Conservation (phyloP, 805 yeast species). For the Yamadazyma scolyti region DNA sequence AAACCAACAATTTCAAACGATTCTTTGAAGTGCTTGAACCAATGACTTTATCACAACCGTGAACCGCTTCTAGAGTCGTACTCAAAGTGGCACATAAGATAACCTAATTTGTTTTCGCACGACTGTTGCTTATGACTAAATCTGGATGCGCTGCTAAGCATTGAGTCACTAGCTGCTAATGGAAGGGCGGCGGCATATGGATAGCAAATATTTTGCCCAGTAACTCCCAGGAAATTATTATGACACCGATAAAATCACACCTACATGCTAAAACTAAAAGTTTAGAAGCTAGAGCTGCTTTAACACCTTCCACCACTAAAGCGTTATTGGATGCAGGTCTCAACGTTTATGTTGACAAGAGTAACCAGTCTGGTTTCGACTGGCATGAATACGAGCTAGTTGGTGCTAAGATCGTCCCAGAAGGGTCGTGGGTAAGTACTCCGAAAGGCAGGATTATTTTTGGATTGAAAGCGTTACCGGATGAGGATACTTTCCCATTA, state of each 20-base stretch:
- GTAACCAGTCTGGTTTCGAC: slow-evolving; percentile 75
- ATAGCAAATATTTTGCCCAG: not conserved
- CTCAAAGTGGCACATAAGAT: too few species aligned
- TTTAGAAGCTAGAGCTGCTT: slow-evolving; percentile 92
- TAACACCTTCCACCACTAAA: slow-evolving; percentile 88
- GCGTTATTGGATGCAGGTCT: slow-evolving; percentile 81
- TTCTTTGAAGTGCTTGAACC: too few species aligned
- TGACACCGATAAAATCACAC: too few species aligned
- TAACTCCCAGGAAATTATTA: not conserved
- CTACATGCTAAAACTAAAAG: slow-evolving; percentile 96
- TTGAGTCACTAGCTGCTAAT: too few species aligned
- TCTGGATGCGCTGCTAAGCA: too few species aligned
- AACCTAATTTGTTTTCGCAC: too few species aligned
- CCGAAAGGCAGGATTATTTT: slow-evolving; percentile 85
- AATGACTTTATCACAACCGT: too few species aligned
- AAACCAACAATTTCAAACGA: too few species aligned
- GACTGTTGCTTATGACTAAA: too few species aligned
- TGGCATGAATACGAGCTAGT: slow-evolving; percentile 68
- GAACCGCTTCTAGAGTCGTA: too few species aligned
- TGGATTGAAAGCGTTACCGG: slow-evolving; percentile 94
- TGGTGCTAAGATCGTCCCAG: slow-evolving; percentile 90
- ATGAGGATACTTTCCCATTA: slow-evolving; percentile 81
- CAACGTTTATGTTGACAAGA: slow-evolving; percentile 81
- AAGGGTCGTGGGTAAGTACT: slow-evolving; percentile 88
- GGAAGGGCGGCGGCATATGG: too few species aligned